Percentiles rank a stretch among this genome's conserved stretches.
Conservation (phyloP, 1,284 basidiomycete species). For the Fomitiporia mediterranea region DNA sequence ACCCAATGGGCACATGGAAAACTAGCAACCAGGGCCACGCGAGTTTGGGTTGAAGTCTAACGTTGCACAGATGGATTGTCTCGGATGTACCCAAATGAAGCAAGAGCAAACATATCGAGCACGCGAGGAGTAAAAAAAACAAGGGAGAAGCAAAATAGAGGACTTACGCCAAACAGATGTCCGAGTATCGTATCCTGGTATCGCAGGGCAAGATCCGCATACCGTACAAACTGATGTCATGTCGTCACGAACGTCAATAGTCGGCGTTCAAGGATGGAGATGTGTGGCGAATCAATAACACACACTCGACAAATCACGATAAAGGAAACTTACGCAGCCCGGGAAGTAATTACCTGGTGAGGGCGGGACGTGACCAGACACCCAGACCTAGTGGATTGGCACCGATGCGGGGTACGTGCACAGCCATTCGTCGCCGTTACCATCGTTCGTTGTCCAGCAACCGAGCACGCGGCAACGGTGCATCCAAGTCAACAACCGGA, state of each 20-base stretch:
- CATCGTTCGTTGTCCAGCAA: constrained; percentile 5
- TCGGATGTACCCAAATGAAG: constrained; percentile 9
- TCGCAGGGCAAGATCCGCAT: constrained; percentile 75
- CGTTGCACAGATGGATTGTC: constrained; percentile 8
- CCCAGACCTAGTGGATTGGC: constrained; percentile 39
- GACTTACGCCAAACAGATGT: constrained; percentile 78
- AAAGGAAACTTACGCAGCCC: constrained; percentile 62
- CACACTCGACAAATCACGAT: neutral
- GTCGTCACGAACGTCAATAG: too few species aligned
- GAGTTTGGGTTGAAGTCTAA: too few species aligned
- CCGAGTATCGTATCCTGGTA: constrained; percentile 91
- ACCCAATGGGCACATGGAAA: neutral
- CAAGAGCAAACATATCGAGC: neutral
- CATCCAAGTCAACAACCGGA: neutral
- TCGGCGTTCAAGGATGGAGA: too few species aligned
- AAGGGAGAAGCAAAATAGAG: too few species aligned
- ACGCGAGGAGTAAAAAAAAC: too few species aligned
- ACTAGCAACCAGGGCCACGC: constrained; percentile 1
- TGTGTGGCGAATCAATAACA: too few species aligned
- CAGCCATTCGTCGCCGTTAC: constrained; percentile 1
- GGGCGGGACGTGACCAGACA: constrained; percentile 71
- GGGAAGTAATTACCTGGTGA: constrained; percentile 79
- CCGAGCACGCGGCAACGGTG: constrained; percentile 1
- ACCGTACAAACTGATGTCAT: constrained; percentile 62
- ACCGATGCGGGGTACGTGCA: constrained; percentile 1